These are phyloP conservation scores for Phytophthora litchii DNA, from an alignment of 352 stramenopile species.

Conservation along the genomic window DNA sequence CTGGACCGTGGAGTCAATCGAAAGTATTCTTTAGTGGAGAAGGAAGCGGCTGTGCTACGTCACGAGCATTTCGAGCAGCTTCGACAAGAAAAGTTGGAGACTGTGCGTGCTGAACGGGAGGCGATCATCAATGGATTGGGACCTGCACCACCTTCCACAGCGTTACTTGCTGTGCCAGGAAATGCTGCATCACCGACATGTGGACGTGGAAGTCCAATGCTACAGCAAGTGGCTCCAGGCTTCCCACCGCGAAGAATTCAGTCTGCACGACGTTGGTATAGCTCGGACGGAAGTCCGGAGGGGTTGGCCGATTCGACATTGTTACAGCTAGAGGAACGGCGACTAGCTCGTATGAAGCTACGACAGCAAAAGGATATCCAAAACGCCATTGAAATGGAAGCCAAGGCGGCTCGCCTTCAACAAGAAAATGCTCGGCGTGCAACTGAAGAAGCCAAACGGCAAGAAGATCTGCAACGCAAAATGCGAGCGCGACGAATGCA, in stretches of 20 bases:
- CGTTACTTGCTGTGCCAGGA: constrained; percentile 16
- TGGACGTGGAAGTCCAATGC: constrained; percentile 6
- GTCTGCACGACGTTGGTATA: constrained; percentile 30
- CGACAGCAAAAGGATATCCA: constrained; percentile 79
- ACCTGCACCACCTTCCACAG: constrained; percentile 35
- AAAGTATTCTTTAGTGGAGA: constrained; percentile 75
- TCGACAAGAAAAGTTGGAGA: constrained; percentile 66
- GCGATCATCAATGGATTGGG: constrained; percentile 48
- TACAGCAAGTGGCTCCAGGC: constrained; percentile 24
- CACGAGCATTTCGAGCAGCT: constrained; percentile 77
- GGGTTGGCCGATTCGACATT: constrained; percentile 53
- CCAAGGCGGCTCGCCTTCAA: constrained; percentile 71
- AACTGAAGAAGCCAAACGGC: constrained; percentile 55
- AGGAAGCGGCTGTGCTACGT: constrained; percentile 69
- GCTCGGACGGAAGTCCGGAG: background rate
- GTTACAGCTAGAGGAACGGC: constrained; percentile 63
- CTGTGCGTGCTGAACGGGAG: constrained; percentile 60
- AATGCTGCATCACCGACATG: constrained; percentile 17
- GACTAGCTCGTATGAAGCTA: constrained; percentile 69
- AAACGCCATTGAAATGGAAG: constrained; percentile 77
- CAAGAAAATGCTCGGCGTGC: constrained; percentile 60
- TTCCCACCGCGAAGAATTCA: constrained; percentile 32
- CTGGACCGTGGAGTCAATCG: constrained; percentile 44
- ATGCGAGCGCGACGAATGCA: constrained; percentile 48
- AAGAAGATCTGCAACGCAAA: constrained; percentile 69